A percentile compares a stretch with the other conserved stretches of the same genome.
These are phyloP conservation scores for Phytopythium boreale DNA, from an alignment of 352 stramenopile genomes.

Conservation along the genomic window DNA sequence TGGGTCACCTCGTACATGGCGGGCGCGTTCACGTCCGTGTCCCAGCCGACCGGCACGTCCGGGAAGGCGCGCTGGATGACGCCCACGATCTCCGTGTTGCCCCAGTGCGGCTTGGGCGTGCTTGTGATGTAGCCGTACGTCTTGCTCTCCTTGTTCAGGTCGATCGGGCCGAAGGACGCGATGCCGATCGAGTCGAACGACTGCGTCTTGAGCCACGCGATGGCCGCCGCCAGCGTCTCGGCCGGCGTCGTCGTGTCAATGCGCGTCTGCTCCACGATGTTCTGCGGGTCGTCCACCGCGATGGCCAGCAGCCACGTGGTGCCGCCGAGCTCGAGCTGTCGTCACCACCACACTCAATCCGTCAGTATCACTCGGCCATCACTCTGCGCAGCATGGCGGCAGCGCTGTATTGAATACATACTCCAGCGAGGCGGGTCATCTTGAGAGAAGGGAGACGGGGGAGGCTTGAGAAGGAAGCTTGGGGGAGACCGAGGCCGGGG, in stretches of 20 bases:
- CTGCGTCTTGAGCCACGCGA: slow-evolving; percentile 82
- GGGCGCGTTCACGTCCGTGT: slow-evolving; percentile 98
- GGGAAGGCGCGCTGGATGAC: slow-evolving; percentile 77
- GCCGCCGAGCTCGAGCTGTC: slow-evolving; percentile 91
- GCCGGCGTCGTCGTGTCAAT: slow-evolving; percentile 87
- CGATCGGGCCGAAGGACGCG: slow-evolving; percentile 93
- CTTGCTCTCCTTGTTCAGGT: slow-evolving; percentile 72
- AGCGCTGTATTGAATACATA: not conserved
- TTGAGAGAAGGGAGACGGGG: not conserved
- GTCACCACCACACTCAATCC: not conserved
- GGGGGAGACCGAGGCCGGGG: not conserved
- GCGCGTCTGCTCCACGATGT: slow-evolving; percentile 81
- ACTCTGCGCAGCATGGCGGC: not conserved
- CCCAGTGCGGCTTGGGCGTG: slow-evolving; percentile 94
- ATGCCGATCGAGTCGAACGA: slow-evolving; percentile 88
- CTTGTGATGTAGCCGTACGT: slow-evolving; percentile 95
- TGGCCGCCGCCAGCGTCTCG: slow-evolving; percentile 77
- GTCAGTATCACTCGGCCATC: not conserved
- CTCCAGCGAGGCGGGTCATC: slow-evolving; percentile 35
- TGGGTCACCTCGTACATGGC: slow-evolving; percentile 92
- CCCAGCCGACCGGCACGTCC: slow-evolving; percentile 84
- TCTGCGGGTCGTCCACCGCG: slow-evolving; percentile 80
- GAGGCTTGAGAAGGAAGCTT: not conserved
- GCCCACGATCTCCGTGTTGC: slow-evolving; percentile 72
- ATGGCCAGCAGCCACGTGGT: slow-evolving; percentile 94